Evolutionary conservation across 2,329 filamentous ascomycete genomes (phyloP).

Genomic region (Beauveria rudraprayagi): DNA sequence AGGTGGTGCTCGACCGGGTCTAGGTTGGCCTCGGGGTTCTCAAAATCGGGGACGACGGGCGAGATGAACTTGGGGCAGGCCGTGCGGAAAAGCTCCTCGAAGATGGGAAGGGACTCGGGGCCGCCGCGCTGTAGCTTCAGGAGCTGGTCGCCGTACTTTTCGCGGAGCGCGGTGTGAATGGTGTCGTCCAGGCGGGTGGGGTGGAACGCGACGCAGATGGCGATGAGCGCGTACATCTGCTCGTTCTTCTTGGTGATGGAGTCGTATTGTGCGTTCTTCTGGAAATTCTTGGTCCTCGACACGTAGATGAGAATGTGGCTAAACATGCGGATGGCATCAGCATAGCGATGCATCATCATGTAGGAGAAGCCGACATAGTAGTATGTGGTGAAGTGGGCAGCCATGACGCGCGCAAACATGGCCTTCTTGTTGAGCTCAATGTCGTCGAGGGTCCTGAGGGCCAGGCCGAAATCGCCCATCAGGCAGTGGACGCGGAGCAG

Average conservation of each 20-base stretch:
- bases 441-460: slow-evolving; percentile 96
- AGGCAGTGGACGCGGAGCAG: slow-evolving; percentile 93
- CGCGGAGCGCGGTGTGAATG: slow-evolving; percentile 92
- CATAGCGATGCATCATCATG: slow-evolving; percentile 99
- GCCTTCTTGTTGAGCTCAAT: slow-evolving; percentile 99
- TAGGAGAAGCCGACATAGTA: slow-evolving; percentile 99
- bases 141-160: slow-evolving; percentile 99
- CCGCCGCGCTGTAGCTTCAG: slow-evolving; percentile 93
- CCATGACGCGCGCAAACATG: slow-evolving; percentile 99
- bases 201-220: slow-evolving; percentile 97
- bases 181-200: slow-evolving; percentile 96
- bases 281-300: slow-evolving; percentile 98
- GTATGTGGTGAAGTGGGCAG: slow-evolving; percentile 98
- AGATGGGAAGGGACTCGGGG: slow-evolving; percentile 88
- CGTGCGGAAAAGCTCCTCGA: slow-evolving; percentile 94
- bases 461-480: slow-evolving; percentile 94
- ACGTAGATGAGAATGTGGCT: slow-evolving; percentile 99
- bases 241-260: slow-evolving; percentile 99
- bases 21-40: slow-evolving; percentile 90
- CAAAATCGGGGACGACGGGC: slow-evolving; percentile 93
- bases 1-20: slow-evolving; percentile 97
- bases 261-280: slow-evolving; percentile 97
- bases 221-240: slow-evolving; percentile 98
- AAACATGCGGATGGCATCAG: slow-evolving; percentile 99
- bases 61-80: slow-evolving; percentile 99